Evolutionary conservation across 805 yeast species (phyloP), one percentile per base, ranked within the genome.

Genomic region (Blastobotrys robertii): DNA sequence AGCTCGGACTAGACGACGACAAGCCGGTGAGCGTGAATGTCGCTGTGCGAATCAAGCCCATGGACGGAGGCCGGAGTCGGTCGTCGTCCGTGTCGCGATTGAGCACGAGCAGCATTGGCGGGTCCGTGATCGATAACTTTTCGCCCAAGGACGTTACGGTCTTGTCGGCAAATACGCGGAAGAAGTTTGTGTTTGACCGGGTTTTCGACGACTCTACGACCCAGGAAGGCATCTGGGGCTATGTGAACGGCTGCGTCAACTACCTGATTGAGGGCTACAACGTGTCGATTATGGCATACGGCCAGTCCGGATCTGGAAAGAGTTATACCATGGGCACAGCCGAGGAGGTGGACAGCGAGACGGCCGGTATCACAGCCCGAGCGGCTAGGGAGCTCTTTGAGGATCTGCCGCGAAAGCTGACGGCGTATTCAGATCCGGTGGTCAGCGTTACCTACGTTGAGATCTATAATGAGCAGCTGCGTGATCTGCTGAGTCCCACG

Each of bases 401-500:
- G 4, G 33, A 39, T 14, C 41, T 49, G 22, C 36, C 34, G 8
- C 28, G 22, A 14, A 10, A 10, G 9, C 6, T 7, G 3, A n/a
- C 30, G 25, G 30, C 10, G 12, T n/a, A 11, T 10, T n/a, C 30
- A 22, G 22, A 39, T 19, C 30, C 34, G 35, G 14, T 14, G 30
- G 30, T 53, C 6, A 36, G 43, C 25, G 65, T 78, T 2, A 72
- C 81, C 7, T 81, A 74, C 57, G 66, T 77, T 56, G 88, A 81
- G 54, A 77, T 81, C 30, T 81, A 82, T 54, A 80, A 81, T 54
- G 88, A 82, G 58, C 74, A 72, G 48, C 84, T 79, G 2, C 62
- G 67, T 36, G 90, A 82, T 56, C 61, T 81, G 41, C 61, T 82
- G 12, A 60, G 56, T 11, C 32, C 31, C 2, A 13, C 37, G 10